Evolutionary conservation across 768 basidiomycete species (phyloP).

Genomic region (Wakefieldia striispora): DNA sequence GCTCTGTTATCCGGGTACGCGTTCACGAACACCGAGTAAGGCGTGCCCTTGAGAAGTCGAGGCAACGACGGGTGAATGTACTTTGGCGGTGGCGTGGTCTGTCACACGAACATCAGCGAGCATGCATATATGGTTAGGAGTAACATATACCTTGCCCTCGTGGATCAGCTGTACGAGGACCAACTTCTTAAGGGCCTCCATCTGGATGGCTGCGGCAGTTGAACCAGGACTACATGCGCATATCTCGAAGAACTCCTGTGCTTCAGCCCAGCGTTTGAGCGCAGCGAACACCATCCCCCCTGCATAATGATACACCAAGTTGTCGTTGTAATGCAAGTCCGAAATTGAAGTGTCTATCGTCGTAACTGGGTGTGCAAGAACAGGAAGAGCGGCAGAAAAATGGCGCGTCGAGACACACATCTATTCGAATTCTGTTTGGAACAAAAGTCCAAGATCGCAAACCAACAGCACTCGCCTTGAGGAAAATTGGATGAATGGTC

Average conservation of each 20-base stretch:
- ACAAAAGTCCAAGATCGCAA: neutral
- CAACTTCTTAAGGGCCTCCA: conserved; percentile 87
- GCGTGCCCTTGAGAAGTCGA: conserved; percentile 63
- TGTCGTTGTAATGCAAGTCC: conserved; percentile 75
- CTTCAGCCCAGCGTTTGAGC: conserved; percentile 63
- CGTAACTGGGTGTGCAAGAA: conserved; percentile 64
- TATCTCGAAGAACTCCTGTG: conserved; percentile 79
- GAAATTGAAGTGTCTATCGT: conserved; percentile 57
- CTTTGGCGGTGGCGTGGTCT: conserved; percentile 57
- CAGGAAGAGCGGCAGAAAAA: conserved; percentile 55
- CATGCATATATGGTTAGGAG: neutral
- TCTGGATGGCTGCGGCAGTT: conserved; percentile 64
- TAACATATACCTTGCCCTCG: conserved; percentile 58
- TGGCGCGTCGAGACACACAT: conserved; percentile 53
- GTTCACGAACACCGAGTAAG: conserved; percentile 62
- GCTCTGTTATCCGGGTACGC: conserved; percentile 60
- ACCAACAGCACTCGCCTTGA: conserved; percentile 46
- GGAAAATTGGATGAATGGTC: conserved; percentile 64
- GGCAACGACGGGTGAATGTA: conserved; percentile 61
- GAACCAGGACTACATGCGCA: conserved; percentile 63
- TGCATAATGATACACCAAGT: conserved; percentile 80
- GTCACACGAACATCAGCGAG: conserved; percentile 1
- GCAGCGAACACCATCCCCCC: conserved; percentile 69
- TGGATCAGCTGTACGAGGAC: conserved; percentile 74
- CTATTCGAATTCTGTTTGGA: conserved; percentile 33